Evolutionary conservation across 2,329 filamentous ascomycete genomes (phyloP), one percentile per base, ranked within the genome.

Genomic region (Helminthosporium solani): DNA sequence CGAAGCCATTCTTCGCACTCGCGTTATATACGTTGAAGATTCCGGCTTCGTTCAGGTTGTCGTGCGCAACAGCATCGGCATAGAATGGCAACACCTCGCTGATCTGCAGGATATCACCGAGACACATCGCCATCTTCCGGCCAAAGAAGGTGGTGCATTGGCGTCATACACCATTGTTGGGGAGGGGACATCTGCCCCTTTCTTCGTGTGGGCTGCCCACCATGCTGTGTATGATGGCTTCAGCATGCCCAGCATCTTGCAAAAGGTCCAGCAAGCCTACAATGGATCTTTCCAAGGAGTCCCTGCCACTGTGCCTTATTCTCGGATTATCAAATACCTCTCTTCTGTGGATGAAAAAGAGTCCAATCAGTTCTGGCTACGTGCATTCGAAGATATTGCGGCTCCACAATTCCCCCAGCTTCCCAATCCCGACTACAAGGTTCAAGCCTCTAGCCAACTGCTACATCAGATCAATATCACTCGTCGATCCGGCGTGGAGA

Each of bases 1-100:
- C 21, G 65, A 75, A 34, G 69, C 73, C 18, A 76, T 78, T 25
- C 61, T 80, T 7, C 69, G 77, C 16, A 79, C 77, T 19, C 70
- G 76, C 3, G 58, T 69, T 21, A 52, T 68, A 3, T 61, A 63
- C 28, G 60, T 57, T 6, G 62, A 66, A 16, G 43, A 58, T n/a
- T 54, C 49, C 36, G 66, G 64, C 11, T 68, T 66, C 41, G 12
- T 69, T 3, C 66, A 69, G 39, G 60, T 66, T n/a, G 64, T 67
- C 1, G 34, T 67, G 14, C 54, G 53, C 19, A 58, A 62, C 19
- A 31, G 9, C 14, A n/a, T 31, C 14, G 44, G 44, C 7, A 46
- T 53, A 1, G 28, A 52, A 15, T 67, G 64, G 64, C 46, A 52
- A 5, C 33, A 48, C 8, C 35, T 61, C 14, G 35, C 43, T 2